These are phyloP conservation scores for Cicer cuneatum DNA, from an alignment of 306 rosid genomes.

Conservation along the genomic window DNA sequence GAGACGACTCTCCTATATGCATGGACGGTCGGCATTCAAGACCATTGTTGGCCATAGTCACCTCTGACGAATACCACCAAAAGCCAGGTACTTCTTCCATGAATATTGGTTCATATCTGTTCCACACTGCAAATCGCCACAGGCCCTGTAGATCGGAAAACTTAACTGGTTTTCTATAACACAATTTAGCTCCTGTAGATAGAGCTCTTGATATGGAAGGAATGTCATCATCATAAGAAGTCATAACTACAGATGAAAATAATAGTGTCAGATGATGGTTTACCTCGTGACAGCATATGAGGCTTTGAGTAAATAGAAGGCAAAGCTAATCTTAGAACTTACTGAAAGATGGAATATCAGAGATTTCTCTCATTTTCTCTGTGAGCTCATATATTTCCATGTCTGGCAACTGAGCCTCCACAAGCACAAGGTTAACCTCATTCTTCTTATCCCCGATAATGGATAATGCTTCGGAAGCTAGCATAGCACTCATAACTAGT, in stretches of 20 bases:
- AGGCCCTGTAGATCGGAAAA: constrained; percentile 37
- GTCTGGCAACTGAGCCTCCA: constrained; percentile 54
- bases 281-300: neutral
- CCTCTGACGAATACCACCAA: neutral
- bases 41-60: neutral
- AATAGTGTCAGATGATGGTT: constrained; percentile 18
- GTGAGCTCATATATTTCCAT: constrained; percentile 45
- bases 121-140: constrained; percentile 49
- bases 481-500: constrained; percentile 53
- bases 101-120: neutral
- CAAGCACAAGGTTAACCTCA: constrained; percentile 49
- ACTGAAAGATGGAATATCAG: constrained; percentile 48
- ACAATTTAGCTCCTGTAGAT: constrained; percentile 47
- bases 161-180: constrained; percentile 42
- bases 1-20: constrained; percentile 14
- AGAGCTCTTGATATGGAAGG: constrained; percentile 33
- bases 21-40: neutral
- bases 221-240: constrained; percentile 42
- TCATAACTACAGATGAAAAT: constrained; percentile 47
- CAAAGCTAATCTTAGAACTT: constrained; percentile 43
- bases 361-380: constrained; percentile 41
- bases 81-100: neutral
- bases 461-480: constrained; percentile 51
- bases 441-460: constrained; percentile 36
- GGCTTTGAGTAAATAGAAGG: constrained; percentile 6